phyloP scores from a whole-genome alignment of 2,329 filamentous ascomycete genomes.

The Paracoccidioides lutzii region DNA sequence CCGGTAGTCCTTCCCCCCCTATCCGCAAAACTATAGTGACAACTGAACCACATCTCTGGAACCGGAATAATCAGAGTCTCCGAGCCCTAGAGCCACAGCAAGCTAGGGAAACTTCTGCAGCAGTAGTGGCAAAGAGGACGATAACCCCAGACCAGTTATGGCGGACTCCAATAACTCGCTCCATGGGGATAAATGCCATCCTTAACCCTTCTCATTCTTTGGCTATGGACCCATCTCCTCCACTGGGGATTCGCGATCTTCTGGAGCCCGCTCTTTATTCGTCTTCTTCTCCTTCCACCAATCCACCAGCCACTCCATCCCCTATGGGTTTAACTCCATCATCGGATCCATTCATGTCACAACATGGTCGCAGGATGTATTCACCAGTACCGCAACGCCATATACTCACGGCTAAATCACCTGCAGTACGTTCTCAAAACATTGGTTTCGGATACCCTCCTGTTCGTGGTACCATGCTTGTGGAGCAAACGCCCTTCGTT shows the following conservation, averaged over 20 bases:
- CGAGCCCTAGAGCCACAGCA: neutral
- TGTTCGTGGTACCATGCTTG: constrained; percentile 20
- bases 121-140: neutral
- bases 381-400: constrained; percentile 22
- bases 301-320: constrained; percentile 6
- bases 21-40: neutral
- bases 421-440: constrained; percentile 23
- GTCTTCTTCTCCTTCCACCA: constrained; percentile 5
- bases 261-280: constrained; percentile 12
- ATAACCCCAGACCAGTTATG: neutral
- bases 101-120: neutral
- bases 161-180: constrained; percentile 15
- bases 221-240: constrained; percentile 9
- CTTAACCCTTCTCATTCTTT: constrained; percentile 25
- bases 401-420: constrained; percentile 25
- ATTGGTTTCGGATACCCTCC: constrained; percentile 15
- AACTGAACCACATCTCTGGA: constrained; percentile 3
- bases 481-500: constrained; percentile 25
- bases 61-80: constrained; percentile 13
- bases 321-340: constrained; percentile 6
- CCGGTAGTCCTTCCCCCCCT: constrained; percentile 15
- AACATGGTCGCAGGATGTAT: constrained; percentile 18
- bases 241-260: constrained; percentile 16
- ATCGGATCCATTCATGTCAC: constrained; percentile 7
- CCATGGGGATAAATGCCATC: constrained; percentile 31